Percentiles rank a stretch among this genome's conserved stretches.
These are phyloP conservation scores for Chaetomium globosum DNA, from an alignment of 2,329 filamentous ascomycete species.

Conservation along the genomic window DNA sequence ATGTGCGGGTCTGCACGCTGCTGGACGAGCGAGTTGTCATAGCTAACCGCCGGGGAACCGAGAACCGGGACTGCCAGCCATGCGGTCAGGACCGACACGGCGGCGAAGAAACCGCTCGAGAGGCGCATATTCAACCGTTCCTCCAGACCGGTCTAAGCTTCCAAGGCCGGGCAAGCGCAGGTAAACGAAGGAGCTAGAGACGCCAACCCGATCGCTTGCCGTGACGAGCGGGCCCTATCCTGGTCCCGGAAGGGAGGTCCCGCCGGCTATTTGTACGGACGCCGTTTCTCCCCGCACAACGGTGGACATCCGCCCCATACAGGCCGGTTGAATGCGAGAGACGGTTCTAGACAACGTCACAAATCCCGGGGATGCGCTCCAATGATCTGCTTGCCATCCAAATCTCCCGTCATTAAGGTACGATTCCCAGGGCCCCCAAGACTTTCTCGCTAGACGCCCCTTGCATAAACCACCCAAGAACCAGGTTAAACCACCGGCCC, in stretches of 20 bases:
- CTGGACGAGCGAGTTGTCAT: conserved; percentile 39
- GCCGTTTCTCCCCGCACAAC: not conserved
- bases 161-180: not conserved
- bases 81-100: conserved; percentile 1
- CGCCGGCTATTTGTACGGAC: conserved; percentile 20
- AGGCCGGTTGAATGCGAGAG: conserved; percentile 15
- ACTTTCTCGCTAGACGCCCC: not conserved
- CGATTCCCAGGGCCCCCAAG: not conserved
- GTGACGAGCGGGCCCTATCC: not conserved
- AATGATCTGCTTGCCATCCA: not conserved
- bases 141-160: not conserved
- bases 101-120: not conserved
- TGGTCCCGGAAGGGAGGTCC: not conserved
- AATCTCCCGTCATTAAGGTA: conserved; percentile 1
- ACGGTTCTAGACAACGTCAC: not conserved
- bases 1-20: conserved; percentile 41
- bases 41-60: conserved; percentile 36
- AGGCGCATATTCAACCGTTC: conserved; percentile 17
- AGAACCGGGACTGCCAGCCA: conserved; percentile 1
- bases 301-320: not conserved
- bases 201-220: conserved; percentile 1
- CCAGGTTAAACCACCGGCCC: conserved; percentile 4
- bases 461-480: conserved; percentile 3
- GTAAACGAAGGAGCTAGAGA: not conserved
- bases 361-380: conserved; percentile 16